phyloP scores from a whole-genome alignment of 352 stramenopile genomes.

The Blastocystis sp. region DNA sequence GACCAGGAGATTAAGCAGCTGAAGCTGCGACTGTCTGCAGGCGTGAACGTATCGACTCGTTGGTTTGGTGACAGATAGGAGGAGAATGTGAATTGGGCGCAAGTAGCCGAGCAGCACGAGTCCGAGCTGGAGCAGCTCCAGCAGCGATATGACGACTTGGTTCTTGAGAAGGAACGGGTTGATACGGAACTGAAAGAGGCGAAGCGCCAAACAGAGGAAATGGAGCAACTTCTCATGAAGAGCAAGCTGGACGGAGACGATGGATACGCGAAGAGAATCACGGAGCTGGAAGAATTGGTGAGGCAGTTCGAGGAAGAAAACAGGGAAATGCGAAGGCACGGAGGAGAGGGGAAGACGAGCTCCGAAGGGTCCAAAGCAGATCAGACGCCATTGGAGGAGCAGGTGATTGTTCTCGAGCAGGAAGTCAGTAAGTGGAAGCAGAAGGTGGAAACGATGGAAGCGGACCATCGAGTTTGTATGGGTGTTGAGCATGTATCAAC shows the following conservation, averaged over 20 bases:
- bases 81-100: conserved; percentile 5
- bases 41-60: background rate
- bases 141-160: background rate
- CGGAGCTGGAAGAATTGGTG: background rate
- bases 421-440: background rate
- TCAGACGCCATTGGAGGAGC: background rate
- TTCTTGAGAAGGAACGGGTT: background rate
- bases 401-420: background rate
- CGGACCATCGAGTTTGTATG: background rate
- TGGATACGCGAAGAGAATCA: background rate
- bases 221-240: background rate
- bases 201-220: background rate
- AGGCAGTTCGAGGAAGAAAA: background rate
- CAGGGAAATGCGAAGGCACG: background rate
- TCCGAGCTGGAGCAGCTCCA: background rate
- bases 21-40: background rate
- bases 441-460: background rate
- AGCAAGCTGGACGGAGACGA: background rate
- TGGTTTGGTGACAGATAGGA: background rate
- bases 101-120: background rate
- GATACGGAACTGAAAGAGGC: background rate
- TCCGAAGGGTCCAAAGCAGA: background rate
- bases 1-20: conserved; percentile 41
- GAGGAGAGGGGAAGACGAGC: background rate
- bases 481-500: background rate